phyloP scores from a whole-genome alignment of 345 rosid species.

The Lagerstroemia speciosa region DNA sequence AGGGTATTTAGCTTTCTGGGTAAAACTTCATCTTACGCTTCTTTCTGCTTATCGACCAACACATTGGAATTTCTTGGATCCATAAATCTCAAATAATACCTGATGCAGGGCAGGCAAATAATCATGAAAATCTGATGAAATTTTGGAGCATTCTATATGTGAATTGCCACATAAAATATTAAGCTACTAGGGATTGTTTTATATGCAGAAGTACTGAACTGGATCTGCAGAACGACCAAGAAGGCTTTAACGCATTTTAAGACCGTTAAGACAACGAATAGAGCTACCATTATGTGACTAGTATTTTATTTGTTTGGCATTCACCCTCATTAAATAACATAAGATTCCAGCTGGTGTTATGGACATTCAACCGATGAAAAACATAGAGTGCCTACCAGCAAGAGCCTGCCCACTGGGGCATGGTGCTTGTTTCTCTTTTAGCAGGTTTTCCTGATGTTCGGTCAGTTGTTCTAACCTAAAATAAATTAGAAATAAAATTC shows the following conservation, averaged over 20 bases:
- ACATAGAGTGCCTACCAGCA: conserved; percentile 53
- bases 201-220: background rate
- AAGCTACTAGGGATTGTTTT: background rate
- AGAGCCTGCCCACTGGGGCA: conserved; percentile 99
- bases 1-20: background rate
- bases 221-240: background rate
- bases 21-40: conserved; percentile 41
- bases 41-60: conserved; percentile 68
- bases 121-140: conserved; percentile 7
- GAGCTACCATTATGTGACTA: background rate
- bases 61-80: conserved; percentile 71
- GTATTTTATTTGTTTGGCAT: background rate
- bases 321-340: background rate
- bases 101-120: conserved; percentile 20
- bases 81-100: conserved; percentile 98
- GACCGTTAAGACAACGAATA: background rate
- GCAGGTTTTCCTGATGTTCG: conserved; percentile 66
- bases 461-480: conserved; percentile 58
- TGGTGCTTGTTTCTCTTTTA: conserved; percentile 88
- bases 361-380: conserved; percentile 2
- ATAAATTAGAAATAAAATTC: conserved; percentile 2
- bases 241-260: background rate
- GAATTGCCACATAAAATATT: background rate
- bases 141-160: background rate
- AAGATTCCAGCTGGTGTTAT: background rate